Evolutionary conservation across 352 stramenopile genomes (phyloP), one percentile per base, ranked within the genome.

Genomic region (Globisporangium radiosum): DNA sequence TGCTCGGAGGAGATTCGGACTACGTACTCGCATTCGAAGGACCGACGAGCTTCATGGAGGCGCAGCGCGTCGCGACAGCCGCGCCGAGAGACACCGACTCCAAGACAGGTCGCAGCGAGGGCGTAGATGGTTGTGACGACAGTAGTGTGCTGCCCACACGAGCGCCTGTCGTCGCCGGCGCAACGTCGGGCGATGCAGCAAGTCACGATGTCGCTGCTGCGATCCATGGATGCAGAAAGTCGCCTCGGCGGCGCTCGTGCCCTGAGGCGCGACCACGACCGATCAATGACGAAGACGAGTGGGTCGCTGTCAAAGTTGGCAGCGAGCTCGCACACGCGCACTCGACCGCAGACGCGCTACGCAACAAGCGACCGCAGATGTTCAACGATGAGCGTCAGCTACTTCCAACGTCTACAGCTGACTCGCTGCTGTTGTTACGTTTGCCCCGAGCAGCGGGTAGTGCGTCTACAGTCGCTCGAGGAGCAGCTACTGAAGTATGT

Each of bases 31-130:
- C 54, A 0, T 81, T 87, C 61, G 64, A 72, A 40, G 73, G 69
- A 39, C 64, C 61, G 0, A 66, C 57, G 15, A 84, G 60, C 53
- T 89, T 85, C 42, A 59, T 65, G 0, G 71, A 83, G 55, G 75
- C 70, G 0, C 65, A 74, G 10, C 63, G 64, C 39, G 51, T 74
- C 4, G 65, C 69, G n/a, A 64, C 71, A 54, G 47, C 15, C 25
- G 67, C 25, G 17, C 53, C 42, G n/a, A 57, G 15, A 19, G 60
- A 14, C 25, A 33, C 25, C 25, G 25, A 33, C 25, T 33, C 25
- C 25, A 2, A 33, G 25, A 33, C 25, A 33, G 25, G 25, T 33
- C 25, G 25, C 15, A 50, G n/a, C 56, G 39, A 5, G 13, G 52
- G 4, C 47, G 57, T 9, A 49, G 6, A 38, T 2, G 47, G 14